Percentiles rank a stretch among this genome's conserved stretches.
These are phyloP conservation scores for Agapanthus africanus DNA, from an alignment of 106 monocot species.

Conservation along the genomic window DNA sequence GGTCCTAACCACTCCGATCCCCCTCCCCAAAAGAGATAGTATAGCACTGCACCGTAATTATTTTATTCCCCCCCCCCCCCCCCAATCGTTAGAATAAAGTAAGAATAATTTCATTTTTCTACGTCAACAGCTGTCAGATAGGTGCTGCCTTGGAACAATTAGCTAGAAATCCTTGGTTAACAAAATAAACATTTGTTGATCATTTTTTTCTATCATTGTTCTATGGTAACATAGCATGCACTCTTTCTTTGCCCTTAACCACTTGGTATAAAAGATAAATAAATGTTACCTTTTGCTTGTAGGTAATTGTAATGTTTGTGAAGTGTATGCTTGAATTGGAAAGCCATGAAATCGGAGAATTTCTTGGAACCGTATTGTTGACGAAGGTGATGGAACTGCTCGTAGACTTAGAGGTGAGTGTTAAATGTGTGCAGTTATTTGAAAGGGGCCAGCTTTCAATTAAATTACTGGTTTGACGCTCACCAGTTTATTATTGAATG, in stretches of 20 bases:
- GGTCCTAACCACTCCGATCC: not conserved
- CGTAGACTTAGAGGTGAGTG: slow-evolving; percentile 75
- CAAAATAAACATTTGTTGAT: too few relatives aligned
- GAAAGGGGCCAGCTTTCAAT: not conserved
- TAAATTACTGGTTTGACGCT: not conserved
- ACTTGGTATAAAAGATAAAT: not conserved
- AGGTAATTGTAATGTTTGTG: too few relatives aligned
- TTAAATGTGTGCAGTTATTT: not conserved
- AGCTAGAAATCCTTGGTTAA: not conserved
- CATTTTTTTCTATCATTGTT: too few relatives aligned
- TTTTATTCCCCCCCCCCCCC: not conserved
- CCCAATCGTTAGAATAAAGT: not conserved
- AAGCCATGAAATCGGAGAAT: too few relatives aligned
- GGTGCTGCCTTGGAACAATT: not conserved
- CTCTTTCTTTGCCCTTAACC: not conserved
- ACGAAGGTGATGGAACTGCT: slow-evolving; percentile 66
- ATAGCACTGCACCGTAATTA: not conserved
- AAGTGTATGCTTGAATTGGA: too few relatives aligned
- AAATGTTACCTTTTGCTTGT: too few relatives aligned
- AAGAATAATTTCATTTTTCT: not conserved
- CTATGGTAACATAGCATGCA: not conserved
- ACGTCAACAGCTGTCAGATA: not conserved
- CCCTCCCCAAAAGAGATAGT: too few relatives aligned
- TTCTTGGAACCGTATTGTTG: slow-evolving; percentile 50
- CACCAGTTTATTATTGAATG: too few relatives aligned